Evolutionary conservation across 805 yeast species (phyloP).

Genomic region (Spathaspora girioi): DNA sequence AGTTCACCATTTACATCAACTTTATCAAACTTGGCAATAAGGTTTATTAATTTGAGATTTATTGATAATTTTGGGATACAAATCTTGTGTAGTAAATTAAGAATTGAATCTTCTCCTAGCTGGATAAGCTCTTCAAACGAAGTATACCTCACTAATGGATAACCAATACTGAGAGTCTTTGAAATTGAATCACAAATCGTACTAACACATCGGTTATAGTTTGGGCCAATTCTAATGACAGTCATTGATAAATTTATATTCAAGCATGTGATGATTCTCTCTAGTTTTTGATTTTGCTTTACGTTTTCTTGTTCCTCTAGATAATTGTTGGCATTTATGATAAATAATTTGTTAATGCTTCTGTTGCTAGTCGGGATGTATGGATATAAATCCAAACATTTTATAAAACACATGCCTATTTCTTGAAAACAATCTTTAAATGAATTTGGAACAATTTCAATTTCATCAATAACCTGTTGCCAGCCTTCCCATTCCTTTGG

Average conservation of each 20-base stretch:
- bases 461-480: slow-evolving; percentile 38
- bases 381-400: slow-evolving; percentile 23
- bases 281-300: background rate
- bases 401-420: slow-evolving; percentile 20
- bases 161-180: slow-evolving; percentile 12
- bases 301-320: background rate
- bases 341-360: slow-evolving; percentile 12
- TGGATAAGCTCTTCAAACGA: slow-evolving; percentile 14
- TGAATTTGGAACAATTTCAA: slow-evolving; percentile 20
- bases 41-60: slow-evolving; percentile 13
- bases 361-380: slow-evolving; percentile 14
- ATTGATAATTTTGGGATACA: slow-evolving; percentile 20
- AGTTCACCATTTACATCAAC: slow-evolving; percentile 23
- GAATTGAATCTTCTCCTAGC: slow-evolving; percentile 11
- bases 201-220: slow-evolving; percentile 14
- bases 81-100: slow-evolving; percentile 13
- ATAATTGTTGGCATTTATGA: slow-evolving; percentile 13
- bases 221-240: slow-evolving; percentile 20
- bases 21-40: slow-evolving; percentile 13
- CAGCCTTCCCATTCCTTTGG: slow-evolving; percentile 47
- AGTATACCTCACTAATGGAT: slow-evolving; percentile 15
- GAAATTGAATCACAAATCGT: slow-evolving; percentile 8
- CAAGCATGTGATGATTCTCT: background rate
- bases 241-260: slow-evolving; percentile 19
- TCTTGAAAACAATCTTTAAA: slow-evolving; percentile 18